A percentile compares a stretch with the other conserved stretches of the same genome.
Evolutionary conservation across 352 stramenopile species (phyloP).

Genomic region (Pythium sp.): DNA sequence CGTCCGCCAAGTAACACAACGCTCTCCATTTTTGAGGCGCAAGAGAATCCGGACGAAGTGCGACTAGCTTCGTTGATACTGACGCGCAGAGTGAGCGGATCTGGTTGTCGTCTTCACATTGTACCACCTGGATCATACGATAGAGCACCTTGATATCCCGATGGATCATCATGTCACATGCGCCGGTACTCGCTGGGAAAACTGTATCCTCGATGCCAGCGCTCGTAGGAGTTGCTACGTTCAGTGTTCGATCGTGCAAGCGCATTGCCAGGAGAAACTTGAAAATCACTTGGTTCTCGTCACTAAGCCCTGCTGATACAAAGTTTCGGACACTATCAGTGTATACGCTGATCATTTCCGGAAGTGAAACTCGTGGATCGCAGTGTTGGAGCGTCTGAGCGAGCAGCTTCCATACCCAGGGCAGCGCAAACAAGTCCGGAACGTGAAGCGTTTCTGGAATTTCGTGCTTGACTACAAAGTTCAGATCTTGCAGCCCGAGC

Average conservation of each 20-base stretch:
- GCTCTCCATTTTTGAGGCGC: slow-evolving; percentile 22
- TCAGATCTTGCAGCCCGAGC: slow-evolving; percentile 32
- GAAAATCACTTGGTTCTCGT: slow-evolving; percentile 33
- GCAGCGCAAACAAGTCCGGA: slow-evolving; percentile 11
- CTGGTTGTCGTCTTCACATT: slow-evolving; percentile 12
- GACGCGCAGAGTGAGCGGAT: slow-evolving; percentile 5
- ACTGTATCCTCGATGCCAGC: no score
- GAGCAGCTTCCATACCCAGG: slow-evolving; percentile 43
- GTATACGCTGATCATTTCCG: slow-evolving; percentile 21
- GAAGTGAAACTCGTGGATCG: slow-evolving; percentile 15
- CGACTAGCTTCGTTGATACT: slow-evolving; percentile 18
- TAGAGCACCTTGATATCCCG: slow-evolving; percentile 6
- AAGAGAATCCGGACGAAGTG: slow-evolving; percentile 21
- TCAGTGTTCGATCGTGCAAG: slow-evolving; percentile 24
- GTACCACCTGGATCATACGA: slow-evolving; percentile 7
- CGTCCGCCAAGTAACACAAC: slow-evolving; percentile 31
- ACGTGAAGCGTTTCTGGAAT: background rate
- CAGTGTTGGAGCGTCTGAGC: slow-evolving; percentile 9
- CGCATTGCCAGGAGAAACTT: slow-evolving; percentile 36
- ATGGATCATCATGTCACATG: slow-evolving; percentile 1
- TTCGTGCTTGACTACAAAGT: background rate
- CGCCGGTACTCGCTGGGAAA: background rate
- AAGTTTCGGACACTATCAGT: slow-evolving; percentile 15
- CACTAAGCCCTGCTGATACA: slow-evolving; percentile 26
- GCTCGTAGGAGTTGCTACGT: background rate